Percentiles rank a stretch among this genome's conserved stretches.
Conservation (phyloP, 2,329 filamentous ascomycete species). For the Trichoderma asperellum region DNA sequence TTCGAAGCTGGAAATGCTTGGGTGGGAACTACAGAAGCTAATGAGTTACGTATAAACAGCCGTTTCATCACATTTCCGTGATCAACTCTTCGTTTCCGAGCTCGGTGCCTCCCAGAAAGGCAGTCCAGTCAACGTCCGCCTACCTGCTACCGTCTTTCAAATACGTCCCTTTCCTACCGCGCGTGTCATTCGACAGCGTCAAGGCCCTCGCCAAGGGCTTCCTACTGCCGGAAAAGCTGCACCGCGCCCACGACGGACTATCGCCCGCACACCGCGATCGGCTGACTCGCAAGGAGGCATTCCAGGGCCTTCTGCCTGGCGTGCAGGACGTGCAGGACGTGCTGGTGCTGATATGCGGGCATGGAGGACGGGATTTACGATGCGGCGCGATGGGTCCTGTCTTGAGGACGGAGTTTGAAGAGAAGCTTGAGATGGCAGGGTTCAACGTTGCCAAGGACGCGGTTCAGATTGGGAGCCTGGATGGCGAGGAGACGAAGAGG, state of each 20-base stretch:
- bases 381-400: conserved; percentile 82
- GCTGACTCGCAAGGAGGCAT: conserved; percentile 55
- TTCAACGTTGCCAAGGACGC: conserved; percentile 54
- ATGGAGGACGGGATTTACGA: conserved; percentile 77
- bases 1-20: background rate
- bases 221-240: conserved; percentile 65
- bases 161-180: conserved; percentile 73
- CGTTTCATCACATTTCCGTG: conserved; percentile 79
- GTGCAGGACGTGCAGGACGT: conserved; percentile 68
- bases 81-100: conserved; percentile 76
- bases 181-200: conserved; percentile 59
- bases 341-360: conserved; percentile 85
- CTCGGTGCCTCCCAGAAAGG: conserved; percentile 48
- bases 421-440: conserved; percentile 55
- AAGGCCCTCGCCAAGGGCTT: conserved; percentile 66
- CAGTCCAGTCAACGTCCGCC: conserved; percentile 62
- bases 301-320: conserved; percentile 54
- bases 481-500: conserved; percentile 24
- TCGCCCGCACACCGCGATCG: conserved; percentile 61
- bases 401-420: conserved; percentile 70
- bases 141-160: conserved; percentile 84
- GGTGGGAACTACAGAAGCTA: background rate
- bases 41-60: conserved; percentile 54
- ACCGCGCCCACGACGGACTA: conserved; percentile 63
- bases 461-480: conserved; percentile 41